Evolutionary conservation across 352 stramenopile species (phyloP).

Genomic region (Globisporangium canariense): DNA sequence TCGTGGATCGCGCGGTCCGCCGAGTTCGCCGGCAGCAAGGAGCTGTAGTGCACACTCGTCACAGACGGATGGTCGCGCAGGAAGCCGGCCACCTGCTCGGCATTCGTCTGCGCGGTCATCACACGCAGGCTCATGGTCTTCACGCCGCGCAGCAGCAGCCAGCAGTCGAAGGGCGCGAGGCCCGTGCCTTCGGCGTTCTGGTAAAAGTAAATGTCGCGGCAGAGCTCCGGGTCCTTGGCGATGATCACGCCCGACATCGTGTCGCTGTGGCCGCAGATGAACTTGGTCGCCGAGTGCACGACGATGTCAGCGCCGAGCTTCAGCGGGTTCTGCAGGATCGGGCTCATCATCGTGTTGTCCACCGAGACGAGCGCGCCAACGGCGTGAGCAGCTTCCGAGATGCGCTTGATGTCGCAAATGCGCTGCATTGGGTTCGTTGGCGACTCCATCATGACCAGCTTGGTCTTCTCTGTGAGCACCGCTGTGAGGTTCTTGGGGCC

Average conservation of each 20-base stretch:
- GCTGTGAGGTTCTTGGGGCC: constrained; percentile 61
- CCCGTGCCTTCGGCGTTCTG: constrained; percentile 90
- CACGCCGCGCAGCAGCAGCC: constrained; percentile 84
- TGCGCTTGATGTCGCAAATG: constrained; percentile 90
- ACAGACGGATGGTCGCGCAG: constrained; percentile 85
- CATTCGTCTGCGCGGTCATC: constrained; percentile 85
- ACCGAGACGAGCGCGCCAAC: constrained; percentile 86
- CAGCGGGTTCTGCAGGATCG: constrained; percentile 94
- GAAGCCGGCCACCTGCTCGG: constrained; percentile 86
- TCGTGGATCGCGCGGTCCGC: constrained; percentile 81
- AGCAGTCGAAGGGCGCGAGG: constrained; percentile 89
- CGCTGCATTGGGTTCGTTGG: constrained; percentile 96
- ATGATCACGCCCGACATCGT: constrained; percentile 94
- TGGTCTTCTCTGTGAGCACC: constrained; percentile 73
- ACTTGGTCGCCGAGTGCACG: constrained; percentile 98
- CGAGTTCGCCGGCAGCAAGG: constrained; percentile 63
- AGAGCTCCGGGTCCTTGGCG: constrained; percentile 75
- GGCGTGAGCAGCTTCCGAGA: constrained; percentile 79
- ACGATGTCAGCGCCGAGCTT: constrained; percentile 94
- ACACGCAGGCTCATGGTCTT: constrained; percentile 89
- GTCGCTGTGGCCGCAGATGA: constrained; percentile 96
- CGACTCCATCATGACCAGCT: constrained; percentile 96
- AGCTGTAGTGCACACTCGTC: constrained; percentile 90
- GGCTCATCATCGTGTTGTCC: constrained; percentile 96
- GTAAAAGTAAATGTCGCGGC: constrained; percentile 86